Conservation (phyloP, 148 eudicot genomes). For the Chenopodium album region DNA sequence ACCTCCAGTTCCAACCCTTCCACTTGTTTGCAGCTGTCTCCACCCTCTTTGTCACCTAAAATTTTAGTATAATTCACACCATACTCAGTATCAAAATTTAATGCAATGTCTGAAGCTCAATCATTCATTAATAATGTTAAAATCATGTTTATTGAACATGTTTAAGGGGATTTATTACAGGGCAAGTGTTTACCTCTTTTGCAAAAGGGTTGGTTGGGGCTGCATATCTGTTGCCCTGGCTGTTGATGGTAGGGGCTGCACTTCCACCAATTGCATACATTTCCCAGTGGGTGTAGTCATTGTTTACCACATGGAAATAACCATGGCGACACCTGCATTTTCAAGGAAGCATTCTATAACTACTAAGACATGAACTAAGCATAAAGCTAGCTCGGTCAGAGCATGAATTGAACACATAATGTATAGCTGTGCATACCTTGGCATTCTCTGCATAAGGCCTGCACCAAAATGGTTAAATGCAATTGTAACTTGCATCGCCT, state of each 20-base stretch:
- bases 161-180: not conserved
- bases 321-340: constrained; percentile 81
- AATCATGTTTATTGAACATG: not conserved
- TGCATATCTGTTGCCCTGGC: constrained; percentile 91
- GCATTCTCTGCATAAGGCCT: constrained; percentile 95
- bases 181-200: constrained; percentile 58
- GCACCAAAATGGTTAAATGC: constrained; percentile 94
- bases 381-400: not conserved
- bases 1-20: constrained; percentile 94
- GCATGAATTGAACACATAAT: not conserved
- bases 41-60: constrained; percentile 84
- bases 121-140: not conserved
- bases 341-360: not conserved
- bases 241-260: constrained; percentile 83
- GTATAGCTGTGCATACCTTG: constrained; percentile 48
- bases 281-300: constrained; percentile 98
- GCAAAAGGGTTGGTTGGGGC: constrained; percentile 75
- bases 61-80: not conserved
- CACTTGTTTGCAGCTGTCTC: constrained; percentile 52
- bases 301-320: constrained; percentile 94
- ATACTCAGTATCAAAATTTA: not conserved
- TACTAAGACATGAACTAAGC: not conserved
- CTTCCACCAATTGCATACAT: constrained; percentile 98
- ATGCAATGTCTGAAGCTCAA: not conserved
- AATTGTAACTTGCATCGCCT: constrained; percentile 86